These are phyloP conservation scores for Penicillium capsulatum DNA, from an alignment of 2,329 filamentous ascomycete genomes.

Conservation along the genomic window DNA sequence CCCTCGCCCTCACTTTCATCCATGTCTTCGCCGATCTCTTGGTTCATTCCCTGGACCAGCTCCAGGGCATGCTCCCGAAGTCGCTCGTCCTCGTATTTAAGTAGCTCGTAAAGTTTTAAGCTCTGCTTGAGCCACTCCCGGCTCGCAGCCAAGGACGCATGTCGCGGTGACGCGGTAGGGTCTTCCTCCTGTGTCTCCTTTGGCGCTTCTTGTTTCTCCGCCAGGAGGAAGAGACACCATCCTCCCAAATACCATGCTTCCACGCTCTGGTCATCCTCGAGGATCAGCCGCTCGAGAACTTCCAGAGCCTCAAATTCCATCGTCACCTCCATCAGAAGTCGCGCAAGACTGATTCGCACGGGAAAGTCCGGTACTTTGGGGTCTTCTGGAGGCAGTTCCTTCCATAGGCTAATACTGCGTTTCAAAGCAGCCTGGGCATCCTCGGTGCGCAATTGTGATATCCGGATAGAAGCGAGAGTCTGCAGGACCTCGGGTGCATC, in stretches of 20 bases:
- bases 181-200: constrained; percentile 34
- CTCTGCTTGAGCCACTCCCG: constrained; percentile 79
- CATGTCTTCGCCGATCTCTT: constrained; percentile 59
- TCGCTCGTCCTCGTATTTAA: constrained; percentile 65
- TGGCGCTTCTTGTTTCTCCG: constrained; percentile 42
- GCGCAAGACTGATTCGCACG: constrained; percentile 73
- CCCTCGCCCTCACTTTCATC: constrained; percentile 53
- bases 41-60: constrained; percentile 52
- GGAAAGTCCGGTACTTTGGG: constrained; percentile 77
- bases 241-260: constrained; percentile 97
- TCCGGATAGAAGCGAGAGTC: constrained; percentile 86
- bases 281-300: constrained; percentile 76
- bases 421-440: constrained; percentile 76
- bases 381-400: constrained; percentile 67
- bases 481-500: constrained; percentile 85
- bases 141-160: constrained; percentile 65
- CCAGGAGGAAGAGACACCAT: constrained; percentile 78
- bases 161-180: constrained; percentile 50
- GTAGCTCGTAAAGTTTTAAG: constrained; percentile 68
- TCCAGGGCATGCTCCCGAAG: constrained; percentile 44
- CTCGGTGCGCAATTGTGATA: constrained; percentile 74
- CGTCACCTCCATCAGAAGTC: constrained; percentile 84
- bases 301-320: constrained; percentile 80
- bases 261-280: constrained; percentile 88
- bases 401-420: constrained; percentile 79